These are phyloP conservation scores for Adiantum capillusveneris DNA, from an alignment of 75 land plant genomes.

Conservation along the genomic window DNA sequence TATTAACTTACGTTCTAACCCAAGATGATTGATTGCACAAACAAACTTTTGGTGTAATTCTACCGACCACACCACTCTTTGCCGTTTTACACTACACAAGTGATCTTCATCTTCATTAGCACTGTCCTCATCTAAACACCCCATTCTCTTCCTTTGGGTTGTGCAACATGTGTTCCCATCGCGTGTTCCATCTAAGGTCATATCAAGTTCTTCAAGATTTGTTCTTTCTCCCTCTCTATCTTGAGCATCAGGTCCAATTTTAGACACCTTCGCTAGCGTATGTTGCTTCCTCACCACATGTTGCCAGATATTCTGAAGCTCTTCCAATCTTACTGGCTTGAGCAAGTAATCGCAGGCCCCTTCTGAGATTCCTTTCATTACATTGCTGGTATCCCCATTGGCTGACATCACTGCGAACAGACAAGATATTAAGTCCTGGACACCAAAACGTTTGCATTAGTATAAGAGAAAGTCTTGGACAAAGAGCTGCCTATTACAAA, in stretches of 20 bases:
- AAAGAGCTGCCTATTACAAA: too few species aligned
- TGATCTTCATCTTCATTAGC: constrained; percentile 44
- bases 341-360: constrained; percentile 91
- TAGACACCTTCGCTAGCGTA: constrained; percentile 2
- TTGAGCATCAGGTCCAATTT: constrained; percentile 22
- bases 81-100: constrained; percentile 61
- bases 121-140: constrained; percentile 61
- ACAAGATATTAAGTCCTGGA: too few species aligned
- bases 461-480: too few species aligned
- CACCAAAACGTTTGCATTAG: too few species aligned
- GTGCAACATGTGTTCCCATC: constrained; percentile 30
- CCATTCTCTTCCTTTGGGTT: constrained; percentile 43
- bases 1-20: constrained; percentile 69
- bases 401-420: constrained; percentile 78
- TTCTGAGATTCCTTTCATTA: constrained; percentile 82
- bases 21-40: constrained; percentile 77
- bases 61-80: constrained; percentile 92
- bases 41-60: constrained; percentile 94
- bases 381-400: constrained; percentile 64
- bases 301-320: constrained; percentile 78
- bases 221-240: constrained; percentile 21
- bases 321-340: constrained; percentile 87
- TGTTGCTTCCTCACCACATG: constrained; percentile 69
- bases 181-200: constrained; percentile 32
- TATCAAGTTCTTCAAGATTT: neutral